Conservation (phyloP, 495 filamentous ascomycete species). For the Daldinia bambusicola region DNA sequence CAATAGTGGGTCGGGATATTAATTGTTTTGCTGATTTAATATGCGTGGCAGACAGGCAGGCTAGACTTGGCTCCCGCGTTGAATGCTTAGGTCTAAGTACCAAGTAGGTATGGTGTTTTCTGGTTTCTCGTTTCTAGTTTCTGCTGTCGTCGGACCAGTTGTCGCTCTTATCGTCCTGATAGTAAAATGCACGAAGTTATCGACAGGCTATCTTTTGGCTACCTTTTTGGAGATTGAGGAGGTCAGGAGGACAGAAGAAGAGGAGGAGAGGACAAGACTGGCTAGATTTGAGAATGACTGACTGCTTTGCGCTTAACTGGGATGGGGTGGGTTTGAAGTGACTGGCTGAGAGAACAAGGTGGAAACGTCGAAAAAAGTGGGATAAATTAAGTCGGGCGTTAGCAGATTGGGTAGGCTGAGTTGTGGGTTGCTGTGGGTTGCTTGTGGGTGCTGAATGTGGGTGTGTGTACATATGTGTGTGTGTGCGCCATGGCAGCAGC, state of each 20-base stretch:
- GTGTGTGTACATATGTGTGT: too few species aligned
- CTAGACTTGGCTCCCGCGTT: conserved; percentile 7
- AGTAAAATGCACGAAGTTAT: conserved; percentile 21
- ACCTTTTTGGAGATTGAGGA: conserved; percentile 1
- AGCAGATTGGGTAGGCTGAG: conserved; percentile 37
- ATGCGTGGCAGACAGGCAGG: conserved; percentile 19
- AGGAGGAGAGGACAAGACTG: conserved; percentile 25
- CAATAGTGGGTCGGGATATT: conserved; percentile 35
- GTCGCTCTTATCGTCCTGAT: conserved; percentile 25
- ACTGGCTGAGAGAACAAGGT: conserved; percentile 43
- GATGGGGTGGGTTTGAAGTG: conserved; percentile 29
- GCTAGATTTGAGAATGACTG: conserved; percentile 32
- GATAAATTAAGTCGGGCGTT: conserved; percentile 39
- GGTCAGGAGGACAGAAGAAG: conserved; percentile 42
- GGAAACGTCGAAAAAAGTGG: conserved; percentile 43
- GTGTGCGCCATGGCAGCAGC: too few species aligned
- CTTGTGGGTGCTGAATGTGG: neutral
- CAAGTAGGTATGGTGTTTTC: conserved; percentile 9
- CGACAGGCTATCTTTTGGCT: conserved; percentile 11
- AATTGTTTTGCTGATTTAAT: conserved; percentile 30
- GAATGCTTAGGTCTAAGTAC: neutral
- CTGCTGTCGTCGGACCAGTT: conserved; percentile 22
- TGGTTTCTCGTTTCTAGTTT: too few species aligned
- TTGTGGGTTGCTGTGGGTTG: conserved; percentile 9
- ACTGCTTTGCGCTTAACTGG: conserved; percentile 39